A percentile compares a stretch with the other conserved stretches of the same genome.
Conservation (phyloP, 352 stramenopile genomes). For the Phytopythium chamaehyphon region DNA sequence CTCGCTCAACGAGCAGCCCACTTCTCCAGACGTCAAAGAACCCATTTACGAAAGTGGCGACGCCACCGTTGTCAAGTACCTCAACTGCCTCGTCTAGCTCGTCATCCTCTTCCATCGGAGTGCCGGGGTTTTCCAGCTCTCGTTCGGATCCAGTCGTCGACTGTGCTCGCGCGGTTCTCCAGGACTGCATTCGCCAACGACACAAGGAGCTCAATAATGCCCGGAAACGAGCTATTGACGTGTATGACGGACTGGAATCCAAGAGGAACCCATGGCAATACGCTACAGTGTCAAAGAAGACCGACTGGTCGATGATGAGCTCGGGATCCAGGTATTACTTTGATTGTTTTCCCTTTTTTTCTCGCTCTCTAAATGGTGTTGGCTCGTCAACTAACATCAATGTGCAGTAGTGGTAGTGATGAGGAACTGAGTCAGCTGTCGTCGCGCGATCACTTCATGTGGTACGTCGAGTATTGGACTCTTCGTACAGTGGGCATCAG, state of each 20-base stretch:
- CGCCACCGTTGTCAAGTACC: constrained; percentile 17
- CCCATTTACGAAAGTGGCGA: no score
- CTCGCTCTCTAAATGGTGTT: constrained; percentile 1
- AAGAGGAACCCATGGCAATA: constrained; percentile 29
- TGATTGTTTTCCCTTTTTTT: background rate
- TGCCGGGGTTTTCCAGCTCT: constrained; percentile 14
- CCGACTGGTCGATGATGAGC: constrained; percentile 35
- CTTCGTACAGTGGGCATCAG: constrained; percentile 4
- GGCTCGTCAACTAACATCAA: background rate
- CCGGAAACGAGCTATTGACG: constrained; percentile 68
- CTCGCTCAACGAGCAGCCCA: background rate
- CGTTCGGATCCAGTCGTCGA: constrained; percentile 43
- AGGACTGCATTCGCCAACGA: constrained; percentile 68
- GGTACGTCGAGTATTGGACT: constrained; percentile 21
- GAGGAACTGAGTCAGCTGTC: constrained; percentile 75
- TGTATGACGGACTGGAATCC: constrained; percentile 28
- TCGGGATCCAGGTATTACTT: constrained; percentile 37
- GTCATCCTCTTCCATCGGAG: constrained; percentile 34
- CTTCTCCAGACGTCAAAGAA: no score
- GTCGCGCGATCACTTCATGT: constrained; percentile 51
- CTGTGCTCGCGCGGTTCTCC: constrained; percentile 57
- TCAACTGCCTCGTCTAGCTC: constrained; percentile 42
- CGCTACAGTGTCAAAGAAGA: constrained; percentile 33
- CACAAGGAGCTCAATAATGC: constrained; percentile 49
- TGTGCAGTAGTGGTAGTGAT: constrained; percentile 62